Evolutionary conservation across 306 rosid species (phyloP).

Genomic region (peach (Prunus persica)): DNA sequence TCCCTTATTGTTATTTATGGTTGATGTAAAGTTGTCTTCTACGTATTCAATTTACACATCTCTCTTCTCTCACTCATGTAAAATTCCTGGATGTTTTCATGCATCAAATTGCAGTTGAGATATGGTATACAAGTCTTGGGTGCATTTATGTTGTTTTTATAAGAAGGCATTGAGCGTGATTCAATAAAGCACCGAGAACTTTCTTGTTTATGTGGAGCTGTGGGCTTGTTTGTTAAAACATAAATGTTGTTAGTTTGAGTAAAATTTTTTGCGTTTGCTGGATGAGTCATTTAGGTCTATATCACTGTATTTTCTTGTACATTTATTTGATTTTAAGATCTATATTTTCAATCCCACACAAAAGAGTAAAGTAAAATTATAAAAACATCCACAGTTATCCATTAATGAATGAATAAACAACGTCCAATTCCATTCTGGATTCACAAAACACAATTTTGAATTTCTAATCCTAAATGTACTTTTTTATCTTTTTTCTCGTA

Average conservation of each 20-base stretch:
- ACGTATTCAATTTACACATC: neutral
- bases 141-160: slow-evolving; percentile 3
- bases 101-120: neutral
- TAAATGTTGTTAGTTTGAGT: neutral
- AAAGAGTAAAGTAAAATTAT: too few species aligned
- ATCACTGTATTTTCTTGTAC: neutral
- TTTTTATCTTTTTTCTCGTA: slow-evolving; percentile 37
- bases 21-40: neutral
- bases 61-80: neutral
- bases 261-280: neutral
- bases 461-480: slow-evolving; percentile 23
- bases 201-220: neutral
- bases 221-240: neutral
- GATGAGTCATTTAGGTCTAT: neutral
- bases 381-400: neutral
- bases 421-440: slow-evolving; percentile 13
- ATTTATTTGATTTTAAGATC: neutral
- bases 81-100: neutral
- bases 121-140: neutral
- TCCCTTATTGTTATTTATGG: neutral
- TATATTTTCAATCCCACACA: neutral
- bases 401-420: slow-evolving; percentile 4
- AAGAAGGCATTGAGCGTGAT: neutral
- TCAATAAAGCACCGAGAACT: neutral
- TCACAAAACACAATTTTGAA: slow-evolving; percentile 15